Evolutionary conservation across 108 stramenopile genomes (phyloP).

Genomic region (Conticribra weissflogii): DNA sequence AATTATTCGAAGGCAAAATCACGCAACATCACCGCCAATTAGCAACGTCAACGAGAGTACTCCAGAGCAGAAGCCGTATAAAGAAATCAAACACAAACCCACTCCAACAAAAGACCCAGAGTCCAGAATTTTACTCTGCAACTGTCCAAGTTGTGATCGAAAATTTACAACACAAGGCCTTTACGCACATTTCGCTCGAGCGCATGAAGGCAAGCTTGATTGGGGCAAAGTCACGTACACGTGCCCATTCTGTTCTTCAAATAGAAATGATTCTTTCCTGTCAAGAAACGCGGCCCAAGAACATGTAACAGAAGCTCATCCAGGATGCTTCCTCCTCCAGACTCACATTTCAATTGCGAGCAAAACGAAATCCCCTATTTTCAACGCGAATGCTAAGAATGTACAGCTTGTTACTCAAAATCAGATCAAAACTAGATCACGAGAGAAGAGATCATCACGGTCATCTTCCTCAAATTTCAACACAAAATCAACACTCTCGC

Average conservation of each 20-base stretch:
- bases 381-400: too few species aligned
- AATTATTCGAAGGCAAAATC: too few species aligned
- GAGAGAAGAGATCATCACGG: not conserved
- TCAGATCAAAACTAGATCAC: too few species aligned
- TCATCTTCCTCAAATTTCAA: not conserved
- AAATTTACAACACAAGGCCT: constrained; percentile 40
- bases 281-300: constrained; percentile 19
- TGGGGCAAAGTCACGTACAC: constrained; percentile 41
- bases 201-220: constrained; percentile 37
- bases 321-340: constrained; percentile 22
- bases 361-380: not conserved
- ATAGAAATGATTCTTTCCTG: constrained; percentile 8
- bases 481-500: not conserved
- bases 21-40: too few species aligned
- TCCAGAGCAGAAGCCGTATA: too few species aligned
- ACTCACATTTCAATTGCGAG: constrained; percentile 14
- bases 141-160: constrained; percentile 36
- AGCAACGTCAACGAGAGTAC: too few species aligned
- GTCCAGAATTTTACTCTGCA: constrained; percentile 19
- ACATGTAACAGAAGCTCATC: constrained; percentile 30
- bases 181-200: constrained; percentile 45
- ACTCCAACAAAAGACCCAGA: not conserved
- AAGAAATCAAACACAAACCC: not conserved
- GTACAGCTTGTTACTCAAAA: too few species aligned
- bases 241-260: constrained; percentile 43